phyloP scores from a whole-genome alignment of 257 asterid species.

The Anisodus tanguticus region DNA sequence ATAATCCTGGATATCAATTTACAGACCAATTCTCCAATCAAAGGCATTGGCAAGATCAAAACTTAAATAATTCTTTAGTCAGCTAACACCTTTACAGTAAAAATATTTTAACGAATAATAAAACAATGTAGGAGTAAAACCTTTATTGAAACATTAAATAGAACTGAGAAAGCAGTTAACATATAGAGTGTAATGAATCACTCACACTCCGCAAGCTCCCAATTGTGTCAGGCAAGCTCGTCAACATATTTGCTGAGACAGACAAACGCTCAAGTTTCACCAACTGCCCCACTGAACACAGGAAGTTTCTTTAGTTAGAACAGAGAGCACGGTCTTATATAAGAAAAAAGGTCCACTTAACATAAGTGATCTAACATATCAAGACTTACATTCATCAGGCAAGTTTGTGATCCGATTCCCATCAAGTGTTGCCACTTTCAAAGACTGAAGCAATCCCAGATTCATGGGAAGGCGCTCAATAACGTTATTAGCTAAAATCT shows the following conservation, averaged over 20 bases:
- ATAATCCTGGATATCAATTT: constrained; percentile 19
- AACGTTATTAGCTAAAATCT: constrained; percentile 86
- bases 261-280: constrained; percentile 93
- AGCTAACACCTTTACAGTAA: background rate
- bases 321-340: constrained; percentile 19
- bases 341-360: background rate
- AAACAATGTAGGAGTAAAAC: background rate
- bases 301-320: constrained; percentile 1
- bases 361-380: background rate
- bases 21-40: background rate
- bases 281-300: constrained; percentile 88
- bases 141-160: background rate
- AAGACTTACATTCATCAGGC: constrained; percentile 89
- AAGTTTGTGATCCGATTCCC: constrained; percentile 71
- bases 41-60: constrained; percentile 10
- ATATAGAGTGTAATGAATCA: constrained; percentile 27
- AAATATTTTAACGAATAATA: background rate
- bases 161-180: background rate
- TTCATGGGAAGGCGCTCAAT: constrained; percentile 78
- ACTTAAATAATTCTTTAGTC: background rate
- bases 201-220: constrained; percentile 99
- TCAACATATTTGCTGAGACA: constrained; percentile 65
- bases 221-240: constrained; percentile 82
- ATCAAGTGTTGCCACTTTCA: constrained; percentile 81
- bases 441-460: constrained; percentile 85